A percentile compares a stretch with the other conserved stretches of the same genome.
Evolutionary conservation across 768 basidiomycete species (phyloP).

Genomic region (Suillus occidentalis): DNA sequence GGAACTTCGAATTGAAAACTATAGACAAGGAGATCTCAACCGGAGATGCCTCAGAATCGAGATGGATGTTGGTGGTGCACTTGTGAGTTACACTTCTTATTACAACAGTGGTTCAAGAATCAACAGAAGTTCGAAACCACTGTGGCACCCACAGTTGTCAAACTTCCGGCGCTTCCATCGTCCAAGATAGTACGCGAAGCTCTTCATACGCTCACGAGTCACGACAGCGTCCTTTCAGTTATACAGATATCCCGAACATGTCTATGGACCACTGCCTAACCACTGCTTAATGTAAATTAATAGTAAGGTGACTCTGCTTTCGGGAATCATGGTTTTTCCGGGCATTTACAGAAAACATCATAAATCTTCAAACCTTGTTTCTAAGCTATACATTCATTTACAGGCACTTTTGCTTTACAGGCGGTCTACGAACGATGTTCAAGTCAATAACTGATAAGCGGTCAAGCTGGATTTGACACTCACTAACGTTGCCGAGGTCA

Average conservation of each 20-base stretch:
- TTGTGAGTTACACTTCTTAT: background rate
- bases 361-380: background rate
- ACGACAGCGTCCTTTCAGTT: background rate
- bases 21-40: background rate
- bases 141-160: constrained; percentile 2
- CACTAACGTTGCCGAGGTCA: constrained; percentile 77
- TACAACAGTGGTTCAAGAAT: background rate
- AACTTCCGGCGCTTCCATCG: background rate
- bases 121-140: background rate
- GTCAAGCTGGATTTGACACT: constrained; percentile 20
- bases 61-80: background rate
- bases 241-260: background rate
- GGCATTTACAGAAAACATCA: background rate
- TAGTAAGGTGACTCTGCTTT: background rate
- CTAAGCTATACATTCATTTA: background rate
- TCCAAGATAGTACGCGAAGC: background rate
- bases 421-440: constrained; percentile 26
- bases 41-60: background rate
- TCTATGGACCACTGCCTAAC: background rate
- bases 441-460: background rate
- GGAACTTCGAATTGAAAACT: background rate
- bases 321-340: background rate
- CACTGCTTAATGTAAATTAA: background rate
- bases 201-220: background rate
- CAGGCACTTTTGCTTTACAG: background rate